A percentile compares a stretch with the other conserved stretches of the same genome.
Conservation (phyloP, 164 flowering plant species). For the Piper betle region DNA sequence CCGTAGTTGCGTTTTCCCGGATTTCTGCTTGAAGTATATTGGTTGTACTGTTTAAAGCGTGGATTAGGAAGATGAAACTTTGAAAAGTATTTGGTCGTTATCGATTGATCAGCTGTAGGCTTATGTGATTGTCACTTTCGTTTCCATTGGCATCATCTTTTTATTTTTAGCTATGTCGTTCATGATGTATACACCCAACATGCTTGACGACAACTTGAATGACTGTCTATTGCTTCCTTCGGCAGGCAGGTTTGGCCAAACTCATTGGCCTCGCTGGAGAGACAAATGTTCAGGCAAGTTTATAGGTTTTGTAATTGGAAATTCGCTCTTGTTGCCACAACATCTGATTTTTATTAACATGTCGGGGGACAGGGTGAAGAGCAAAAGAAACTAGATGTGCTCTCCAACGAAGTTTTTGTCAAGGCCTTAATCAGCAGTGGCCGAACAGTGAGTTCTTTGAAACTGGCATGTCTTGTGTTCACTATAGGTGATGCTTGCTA, state of each 20-base stretch:
- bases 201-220: background rate
- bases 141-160: background rate
- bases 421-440: slow-evolving; percentile 96
- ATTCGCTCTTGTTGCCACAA: background rate
- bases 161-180: background rate
- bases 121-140: too few species aligned
- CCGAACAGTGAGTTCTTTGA: slow-evolving; percentile 53
- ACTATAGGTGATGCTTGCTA: too few species aligned
- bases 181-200: background rate
- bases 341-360: background rate
- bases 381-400: slow-evolving; percentile 95
- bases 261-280: slow-evolving; percentile 94
- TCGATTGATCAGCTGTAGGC: too few species aligned
- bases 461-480: background rate
- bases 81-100: background rate
- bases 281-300: slow-evolving; percentile 78
- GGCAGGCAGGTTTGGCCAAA: slow-evolving; percentile 97
- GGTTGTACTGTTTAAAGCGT: background rate
- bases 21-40: too few species aligned
- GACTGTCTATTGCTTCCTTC: slow-evolving; percentile 3
- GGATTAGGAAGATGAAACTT: background rate
- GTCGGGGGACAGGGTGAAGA: slow-evolving; percentile 66
- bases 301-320: background rate
- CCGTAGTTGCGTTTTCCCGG: too few species aligned
- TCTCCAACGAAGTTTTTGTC: slow-evolving; percentile 88